These are phyloP conservation scores for Leccinum truebloodii DNA, from an alignment of 768 basidiomycete genomes.

Conservation along the genomic window DNA sequence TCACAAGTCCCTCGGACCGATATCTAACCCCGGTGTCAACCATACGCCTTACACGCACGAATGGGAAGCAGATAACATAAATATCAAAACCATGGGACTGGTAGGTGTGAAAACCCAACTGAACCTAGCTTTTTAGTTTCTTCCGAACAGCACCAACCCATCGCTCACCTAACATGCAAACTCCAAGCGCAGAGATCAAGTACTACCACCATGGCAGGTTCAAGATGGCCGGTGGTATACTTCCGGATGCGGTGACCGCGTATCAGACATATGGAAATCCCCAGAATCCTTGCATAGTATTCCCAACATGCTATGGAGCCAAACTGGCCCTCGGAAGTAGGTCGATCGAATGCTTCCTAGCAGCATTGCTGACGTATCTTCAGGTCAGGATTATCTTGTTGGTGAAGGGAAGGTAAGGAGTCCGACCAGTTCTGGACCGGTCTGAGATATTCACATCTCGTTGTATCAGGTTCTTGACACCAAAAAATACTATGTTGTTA, in stretches of 20 bases:
- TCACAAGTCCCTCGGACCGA: background rate
- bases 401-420: slow-evolving; percentile 48
- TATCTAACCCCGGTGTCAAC: background rate
- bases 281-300: slow-evolving; percentile 55
- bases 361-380: slow-evolving; percentile 11
- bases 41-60: background rate
- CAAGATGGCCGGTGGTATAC: slow-evolving; percentile 48
- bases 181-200: slow-evolving; percentile 34
- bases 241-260: slow-evolving; percentile 59
- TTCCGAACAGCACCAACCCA: background rate
- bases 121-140: background rate
- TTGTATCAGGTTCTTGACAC: slow-evolving; percentile 46
- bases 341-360: slow-evolving; percentile 14
- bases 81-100: background rate
- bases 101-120: background rate
- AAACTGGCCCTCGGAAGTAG: slow-evolving; percentile 46
- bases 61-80: slow-evolving; percentile 4
- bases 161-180: slow-evolving; percentile 9
- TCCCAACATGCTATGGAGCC: slow-evolving; percentile 59
- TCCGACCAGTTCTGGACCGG: background rate
- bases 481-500: slow-evolving; percentile 52
- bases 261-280: slow-evolving; percentile 58
- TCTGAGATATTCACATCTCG: background rate
- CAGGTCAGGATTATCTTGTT: slow-evolving; percentile 52
- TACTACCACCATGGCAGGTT: slow-evolving; percentile 61